Percentiles rank a stretch among this genome's conserved stretches.
These are phyloP conservation scores for Amanita exitialis DNA, from an alignment of 768 basidiomycete genomes.

Conservation along the genomic window DNA sequence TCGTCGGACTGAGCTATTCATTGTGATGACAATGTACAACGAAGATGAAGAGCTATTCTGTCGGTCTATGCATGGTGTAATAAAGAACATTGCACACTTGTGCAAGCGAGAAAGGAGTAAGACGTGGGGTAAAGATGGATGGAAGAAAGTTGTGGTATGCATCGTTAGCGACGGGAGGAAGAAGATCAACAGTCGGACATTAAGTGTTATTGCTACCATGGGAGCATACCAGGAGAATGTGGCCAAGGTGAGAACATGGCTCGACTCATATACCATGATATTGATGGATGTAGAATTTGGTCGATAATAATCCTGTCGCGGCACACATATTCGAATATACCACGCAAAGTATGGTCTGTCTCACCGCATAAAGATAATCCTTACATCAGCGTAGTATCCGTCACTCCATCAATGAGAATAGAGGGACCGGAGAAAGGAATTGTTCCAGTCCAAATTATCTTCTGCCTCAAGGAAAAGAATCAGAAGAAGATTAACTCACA, in stretches of 20 bases:
- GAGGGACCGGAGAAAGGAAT: constrained; percentile 71
- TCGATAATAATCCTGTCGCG: constrained; percentile 74
- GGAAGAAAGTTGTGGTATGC: constrained; percentile 97
- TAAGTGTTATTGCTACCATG: constrained; percentile 86
- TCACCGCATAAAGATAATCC: background rate
- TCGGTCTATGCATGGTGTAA: constrained; percentile 91
- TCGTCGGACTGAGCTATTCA: constrained; percentile 86
- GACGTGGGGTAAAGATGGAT: constrained; percentile 96
- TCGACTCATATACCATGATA: background rate
- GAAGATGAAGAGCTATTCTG: constrained; percentile 88
- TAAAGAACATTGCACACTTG: constrained; percentile 87
- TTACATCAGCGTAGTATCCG: constrained; percentile 45
- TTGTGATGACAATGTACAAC: constrained; percentile 98
- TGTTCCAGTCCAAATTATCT: constrained; percentile 87
- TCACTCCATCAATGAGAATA: constrained; percentile 73
- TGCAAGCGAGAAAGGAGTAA: constrained; percentile 80
- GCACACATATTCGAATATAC: constrained; percentile 95
- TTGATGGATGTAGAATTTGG: constrained; percentile 38
- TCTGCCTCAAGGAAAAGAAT: constrained; percentile 88
- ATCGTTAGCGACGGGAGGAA: constrained; percentile 80
- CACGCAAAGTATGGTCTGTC: constrained; percentile 58
- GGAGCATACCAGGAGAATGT: constrained; percentile 93
- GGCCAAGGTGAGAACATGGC: constrained; percentile 50
- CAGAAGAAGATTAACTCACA: constrained; percentile 96
- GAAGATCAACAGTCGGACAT: constrained; percentile 77